Conservation (phyloP, 805 yeast species). For the Cyberlindnera saturnus region DNA sequence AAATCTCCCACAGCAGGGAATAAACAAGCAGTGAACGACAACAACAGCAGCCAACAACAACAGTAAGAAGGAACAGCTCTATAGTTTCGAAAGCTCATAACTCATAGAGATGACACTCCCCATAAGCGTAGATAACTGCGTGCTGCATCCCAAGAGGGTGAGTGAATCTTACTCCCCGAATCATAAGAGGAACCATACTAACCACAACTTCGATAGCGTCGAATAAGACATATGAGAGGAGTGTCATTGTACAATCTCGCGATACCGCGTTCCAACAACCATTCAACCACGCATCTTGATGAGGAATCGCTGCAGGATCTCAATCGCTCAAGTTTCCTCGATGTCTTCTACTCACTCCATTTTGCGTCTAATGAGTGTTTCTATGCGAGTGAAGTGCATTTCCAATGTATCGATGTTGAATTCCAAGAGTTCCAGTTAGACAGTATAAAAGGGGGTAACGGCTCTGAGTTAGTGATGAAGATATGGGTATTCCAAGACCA, state of each 20-base stretch:
- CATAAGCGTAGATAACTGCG: constrained; percentile 11
- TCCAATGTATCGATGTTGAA: constrained; percentile 23
- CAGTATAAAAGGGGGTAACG: constrained; percentile 1
- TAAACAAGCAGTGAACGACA: too few species aligned
- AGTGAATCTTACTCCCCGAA: neutral
- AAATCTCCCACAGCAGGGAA: too few species aligned
- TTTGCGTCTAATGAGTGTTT: constrained; percentile 21
- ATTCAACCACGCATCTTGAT: constrained; percentile 6
- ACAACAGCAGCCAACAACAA: too few species aligned
- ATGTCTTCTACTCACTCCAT: constrained; percentile 32
- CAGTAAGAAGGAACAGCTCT: too few species aligned
- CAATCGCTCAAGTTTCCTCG: constrained; percentile 24
- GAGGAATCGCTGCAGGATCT: constrained; percentile 21
- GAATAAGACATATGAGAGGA: constrained; percentile 18
- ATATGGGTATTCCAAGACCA: constrained; percentile 7
- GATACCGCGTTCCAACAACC: neutral
- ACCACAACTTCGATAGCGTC: constrained; percentile 12
- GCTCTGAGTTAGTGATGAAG: constrained; percentile 4
- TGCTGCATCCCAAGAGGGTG: constrained; percentile 12
- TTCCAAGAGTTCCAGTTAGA: constrained; percentile 25
- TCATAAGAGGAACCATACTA: neutral
- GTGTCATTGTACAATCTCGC: constrained; percentile 16
- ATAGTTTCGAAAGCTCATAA: too few species aligned
- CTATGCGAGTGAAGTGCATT: constrained; percentile 30
- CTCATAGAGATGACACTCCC: neutral